A percentile compares a stretch with the other conserved stretches of the same genome.
Conservation (phyloP, 2,329 filamentous ascomycete genomes). For the Septoria petroselini region DNA sequence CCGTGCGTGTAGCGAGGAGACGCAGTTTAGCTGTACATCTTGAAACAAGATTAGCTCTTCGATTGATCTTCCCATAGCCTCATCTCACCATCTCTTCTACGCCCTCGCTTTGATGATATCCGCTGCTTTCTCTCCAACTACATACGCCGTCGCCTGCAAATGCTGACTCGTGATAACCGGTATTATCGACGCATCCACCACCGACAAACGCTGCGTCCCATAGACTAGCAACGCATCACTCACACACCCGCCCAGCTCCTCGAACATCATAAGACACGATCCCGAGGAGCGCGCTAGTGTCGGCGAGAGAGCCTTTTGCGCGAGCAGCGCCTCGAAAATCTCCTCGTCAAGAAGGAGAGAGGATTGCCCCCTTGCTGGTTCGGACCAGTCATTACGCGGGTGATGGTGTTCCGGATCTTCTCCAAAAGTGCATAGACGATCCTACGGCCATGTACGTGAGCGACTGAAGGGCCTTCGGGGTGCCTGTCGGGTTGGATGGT, state of each 20-base stretch:
- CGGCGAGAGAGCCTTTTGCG: constrained; percentile 6
- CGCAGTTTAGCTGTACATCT: too few relatives aligned
- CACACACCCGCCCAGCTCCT: constrained; percentile 25
- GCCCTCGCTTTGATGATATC: constrained; percentile 26
- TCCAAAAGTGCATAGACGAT: too few relatives aligned
- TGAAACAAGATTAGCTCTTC: too few relatives aligned
- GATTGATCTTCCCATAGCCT: too few relatives aligned
- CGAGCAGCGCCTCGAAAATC: constrained; percentile 17
- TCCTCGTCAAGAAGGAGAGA: too few relatives aligned
- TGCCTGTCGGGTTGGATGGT: too few relatives aligned
- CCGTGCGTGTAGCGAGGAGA: too few relatives aligned
- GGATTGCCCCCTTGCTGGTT: too few relatives aligned
- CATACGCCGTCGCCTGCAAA: constrained; percentile 33
- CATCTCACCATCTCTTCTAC: neutral
- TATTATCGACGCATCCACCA: constrained; percentile 33
- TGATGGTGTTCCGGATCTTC: too few relatives aligned
- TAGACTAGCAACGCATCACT: constrained; percentile 31
- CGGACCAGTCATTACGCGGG: too few relatives aligned
- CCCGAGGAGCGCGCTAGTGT: constrained; percentile 29
- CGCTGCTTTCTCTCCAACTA: constrained; percentile 32
- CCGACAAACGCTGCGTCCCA: constrained; percentile 27
- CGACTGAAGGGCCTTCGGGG: too few relatives aligned
- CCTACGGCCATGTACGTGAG: too few relatives aligned
- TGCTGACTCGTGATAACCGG: constrained; percentile 33
- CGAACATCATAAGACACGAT: constrained; percentile 41